phyloP scores from a whole-genome alignment of 352 stramenopile genomes.

The Globisporangium cylindrosporum region DNA sequence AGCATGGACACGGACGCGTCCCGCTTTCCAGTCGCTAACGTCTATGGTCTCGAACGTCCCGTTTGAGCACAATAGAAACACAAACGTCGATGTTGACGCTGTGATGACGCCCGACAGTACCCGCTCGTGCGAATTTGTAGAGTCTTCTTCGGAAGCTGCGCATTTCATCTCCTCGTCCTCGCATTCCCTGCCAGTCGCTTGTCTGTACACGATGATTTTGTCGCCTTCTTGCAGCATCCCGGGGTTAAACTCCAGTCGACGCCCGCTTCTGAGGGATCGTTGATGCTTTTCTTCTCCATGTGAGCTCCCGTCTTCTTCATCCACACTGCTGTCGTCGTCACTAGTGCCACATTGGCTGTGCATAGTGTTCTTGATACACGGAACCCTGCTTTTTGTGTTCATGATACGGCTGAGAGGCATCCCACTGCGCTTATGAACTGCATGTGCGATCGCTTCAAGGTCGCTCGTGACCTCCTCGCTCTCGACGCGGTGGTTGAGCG shows the following conservation, averaged over 20 bases:
- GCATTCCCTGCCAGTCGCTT: neutral
- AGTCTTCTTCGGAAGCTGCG: neutral
- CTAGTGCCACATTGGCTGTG: constrained; percentile 14
- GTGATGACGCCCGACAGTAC: constrained; percentile 48
- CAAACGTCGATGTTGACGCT: constrained; percentile 35
- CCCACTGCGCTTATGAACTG: constrained; percentile 13
- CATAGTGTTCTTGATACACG: neutral
- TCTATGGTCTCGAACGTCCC: constrained; percentile 42
- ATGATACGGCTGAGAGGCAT: neutral
- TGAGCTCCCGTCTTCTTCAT: neutral
- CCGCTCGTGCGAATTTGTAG: constrained; percentile 12
- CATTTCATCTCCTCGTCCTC: constrained; percentile 12
- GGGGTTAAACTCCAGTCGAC: constrained; percentile 43
- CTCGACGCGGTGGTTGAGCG: constrained; percentile 34
- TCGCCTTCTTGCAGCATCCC: constrained; percentile 60
- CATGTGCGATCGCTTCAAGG: constrained; percentile 32
- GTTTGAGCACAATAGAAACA: constrained; percentile 39
- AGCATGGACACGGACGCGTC: constrained; percentile 26
- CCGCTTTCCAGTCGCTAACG: constrained; percentile 41
- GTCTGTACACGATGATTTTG: constrained; percentile 34
- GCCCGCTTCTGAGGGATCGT: neutral
- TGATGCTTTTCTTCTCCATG: constrained; percentile 3
- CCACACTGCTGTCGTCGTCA: constrained; percentile 19
- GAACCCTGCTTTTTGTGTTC: neutral
- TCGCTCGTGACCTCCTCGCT: constrained; percentile 34